phyloP scores from a whole-genome alignment of 192 early-diverging fungal species.

The Backusella australiensis region DNA sequence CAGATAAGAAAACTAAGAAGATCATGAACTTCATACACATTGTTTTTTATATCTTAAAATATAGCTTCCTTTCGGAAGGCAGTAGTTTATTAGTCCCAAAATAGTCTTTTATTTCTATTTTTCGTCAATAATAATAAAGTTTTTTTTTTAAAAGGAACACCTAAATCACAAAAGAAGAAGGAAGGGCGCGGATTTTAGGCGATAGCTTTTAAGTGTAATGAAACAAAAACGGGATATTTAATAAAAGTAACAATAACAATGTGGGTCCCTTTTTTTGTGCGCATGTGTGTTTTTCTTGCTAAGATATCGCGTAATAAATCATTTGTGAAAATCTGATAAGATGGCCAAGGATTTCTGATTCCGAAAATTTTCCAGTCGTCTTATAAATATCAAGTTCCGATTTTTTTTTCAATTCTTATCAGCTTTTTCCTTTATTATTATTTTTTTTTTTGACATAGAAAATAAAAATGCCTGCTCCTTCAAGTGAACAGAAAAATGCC shows the following conservation, averaged over 20 bases:
- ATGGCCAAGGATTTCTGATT: background rate
- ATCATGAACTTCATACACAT: background rate
- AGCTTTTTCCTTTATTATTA: background rate
- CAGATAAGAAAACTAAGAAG: background rate
- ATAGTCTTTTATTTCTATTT: conserved; percentile 2
- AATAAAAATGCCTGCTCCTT: conserved; percentile 22
- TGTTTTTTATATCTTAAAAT: background rate
- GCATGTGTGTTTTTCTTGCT: background rate
- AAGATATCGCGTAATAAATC: background rate
- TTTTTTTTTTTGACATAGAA: background rate
- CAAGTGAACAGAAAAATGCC: conserved; percentile 6
- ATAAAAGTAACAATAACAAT: background rate
- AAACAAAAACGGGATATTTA: background rate
- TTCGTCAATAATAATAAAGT: background rate
- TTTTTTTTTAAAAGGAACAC: background rate
- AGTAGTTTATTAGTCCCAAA: background rate
- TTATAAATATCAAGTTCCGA: background rate
- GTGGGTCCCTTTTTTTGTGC: background rate
- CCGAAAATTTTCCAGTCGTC: background rate
- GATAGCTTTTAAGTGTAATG: background rate
- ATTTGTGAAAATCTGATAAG: conserved; percentile 5
- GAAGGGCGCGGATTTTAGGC: conserved; percentile 4
- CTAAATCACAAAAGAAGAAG: background rate
- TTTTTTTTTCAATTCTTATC: background rate
- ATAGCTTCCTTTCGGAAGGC: background rate